Conservation (phyloP, 73 alveolate species). For the Paraurostyla sp. region DNA sequence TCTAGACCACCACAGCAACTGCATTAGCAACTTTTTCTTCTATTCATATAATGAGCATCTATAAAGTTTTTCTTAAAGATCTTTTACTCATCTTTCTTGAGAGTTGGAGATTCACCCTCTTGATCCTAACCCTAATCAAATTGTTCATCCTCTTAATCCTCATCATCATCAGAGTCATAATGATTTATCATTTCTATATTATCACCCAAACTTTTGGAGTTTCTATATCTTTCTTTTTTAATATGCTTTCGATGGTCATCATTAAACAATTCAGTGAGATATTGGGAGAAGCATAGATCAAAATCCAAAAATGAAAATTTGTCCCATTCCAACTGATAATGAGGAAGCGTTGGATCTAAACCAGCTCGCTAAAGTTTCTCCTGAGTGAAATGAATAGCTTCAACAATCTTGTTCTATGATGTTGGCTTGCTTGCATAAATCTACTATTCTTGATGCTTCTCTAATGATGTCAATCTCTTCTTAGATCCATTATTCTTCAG, state of each 20-base stretch:
- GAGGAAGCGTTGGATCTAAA: constrained; percentile 1
- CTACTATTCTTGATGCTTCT: too few species aligned
- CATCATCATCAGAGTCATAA: neutral
- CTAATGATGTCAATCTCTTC: too few species aligned
- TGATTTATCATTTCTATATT: too few species aligned
- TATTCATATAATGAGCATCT: constrained; percentile 44
- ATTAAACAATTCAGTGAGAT: neutral
- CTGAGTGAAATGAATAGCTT: neutral
- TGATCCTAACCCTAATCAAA: too few species aligned
- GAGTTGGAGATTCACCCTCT: too few species aligned
- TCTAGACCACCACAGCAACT: constrained; percentile 35
- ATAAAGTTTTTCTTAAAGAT: constrained; percentile 12
- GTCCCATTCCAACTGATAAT: neutral
- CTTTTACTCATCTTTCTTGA: too few species aligned
- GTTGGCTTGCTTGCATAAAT: too few species aligned
- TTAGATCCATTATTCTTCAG: too few species aligned
- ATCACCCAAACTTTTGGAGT: constrained; percentile 18
- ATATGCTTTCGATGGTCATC: neutral
- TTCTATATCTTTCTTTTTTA: neutral
- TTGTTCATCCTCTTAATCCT: neutral
- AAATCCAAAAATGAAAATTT: constrained; percentile 6
- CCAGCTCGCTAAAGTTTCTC: constrained; percentile 19
- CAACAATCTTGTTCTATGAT: neutral
- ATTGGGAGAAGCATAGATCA: neutral
- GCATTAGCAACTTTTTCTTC: constrained; percentile 41